phyloP scores from a whole-genome alignment of 306 rosid genomes.

The Quercus rubra region DNA sequence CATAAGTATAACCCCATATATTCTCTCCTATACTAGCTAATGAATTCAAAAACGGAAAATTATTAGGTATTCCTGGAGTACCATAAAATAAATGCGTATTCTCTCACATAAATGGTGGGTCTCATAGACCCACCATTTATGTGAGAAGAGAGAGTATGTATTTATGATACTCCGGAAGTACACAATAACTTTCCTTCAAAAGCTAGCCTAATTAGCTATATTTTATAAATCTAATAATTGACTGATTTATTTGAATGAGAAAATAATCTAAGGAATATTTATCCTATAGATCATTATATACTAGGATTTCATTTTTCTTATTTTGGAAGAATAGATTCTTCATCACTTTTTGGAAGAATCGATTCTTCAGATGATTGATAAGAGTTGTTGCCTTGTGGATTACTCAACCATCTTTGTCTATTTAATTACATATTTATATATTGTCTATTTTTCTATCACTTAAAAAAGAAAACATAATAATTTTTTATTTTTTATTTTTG shows the following conservation, averaged over 20 bases:
- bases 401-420: background rate
- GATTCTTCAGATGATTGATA: background rate
- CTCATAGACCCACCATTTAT: too few relatives aligned
- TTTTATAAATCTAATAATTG: background rate
- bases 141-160: too few relatives aligned
- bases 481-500: background rate
- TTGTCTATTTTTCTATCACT: background rate
- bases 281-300: background rate
- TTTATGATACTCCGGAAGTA: too few relatives aligned
- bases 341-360: too few relatives aligned
- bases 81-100: too few relatives aligned
- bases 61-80: too few relatives aligned
- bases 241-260: background rate
- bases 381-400: background rate
- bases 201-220: background rate
- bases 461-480: background rate
- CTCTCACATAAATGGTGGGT: too few relatives aligned
- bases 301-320: background rate
- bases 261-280: background rate
- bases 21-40: background rate
- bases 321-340: background rate
- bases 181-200: background rate
- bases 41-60: background rate
- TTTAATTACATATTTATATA: background rate
- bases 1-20: background rate